Conservation (phyloP, 495 filamentous ascomycete species). For the Trichoderma parareesei region DNA sequence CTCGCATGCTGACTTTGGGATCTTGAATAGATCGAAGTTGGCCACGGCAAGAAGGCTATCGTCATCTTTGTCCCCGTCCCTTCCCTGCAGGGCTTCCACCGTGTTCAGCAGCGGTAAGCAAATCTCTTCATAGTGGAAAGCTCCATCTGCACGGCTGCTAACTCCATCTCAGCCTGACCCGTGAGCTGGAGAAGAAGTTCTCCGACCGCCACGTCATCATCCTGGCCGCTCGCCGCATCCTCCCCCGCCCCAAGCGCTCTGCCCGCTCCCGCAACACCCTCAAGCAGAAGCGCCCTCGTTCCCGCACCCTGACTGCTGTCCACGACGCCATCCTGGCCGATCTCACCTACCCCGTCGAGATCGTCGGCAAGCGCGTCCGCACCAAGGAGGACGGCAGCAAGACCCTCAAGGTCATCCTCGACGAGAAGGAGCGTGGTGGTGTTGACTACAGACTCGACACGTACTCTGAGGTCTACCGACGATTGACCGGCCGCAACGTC, state of each 20-base stretch:
- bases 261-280: slow-evolving; percentile 85
- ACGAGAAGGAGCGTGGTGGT: slow-evolving; percentile 98
- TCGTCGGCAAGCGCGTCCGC: slow-evolving; percentile 93
- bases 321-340: slow-evolving; percentile 94
- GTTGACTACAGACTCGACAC: slow-evolving; percentile 98
- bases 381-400: slow-evolving; percentile 97
- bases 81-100: slow-evolving; percentile 90
- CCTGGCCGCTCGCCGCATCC: slow-evolving; percentile 96
- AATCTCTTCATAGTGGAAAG: neutral
- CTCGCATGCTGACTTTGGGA: slow-evolving; percentile 60
- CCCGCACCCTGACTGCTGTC: slow-evolving; percentile 92
- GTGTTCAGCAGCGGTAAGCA: slow-evolving; percentile 95
- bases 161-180: slow-evolving; percentile 68
- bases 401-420: slow-evolving; percentile 93
- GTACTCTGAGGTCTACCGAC: slow-evolving; percentile 96
- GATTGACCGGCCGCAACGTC: slow-evolving; percentile 87
- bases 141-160: slow-evolving; percentile 9
- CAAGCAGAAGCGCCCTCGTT: slow-evolving; percentile 97
- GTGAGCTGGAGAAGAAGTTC: slow-evolving; percentile 99
- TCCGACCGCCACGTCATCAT: slow-evolving; percentile 99
- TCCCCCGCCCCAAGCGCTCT: slow-evolving; percentile 94
- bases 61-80: slow-evolving; percentile 99
- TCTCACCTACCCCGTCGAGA: slow-evolving; percentile 98
- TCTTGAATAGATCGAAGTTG: slow-evolving; percentile 87
- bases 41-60: slow-evolving; percentile 99